These are phyloP conservation scores for Lophiotrema nucula DNA, from an alignment of 495 filamentous ascomycete genomes.

Conservation along the genomic window DNA sequence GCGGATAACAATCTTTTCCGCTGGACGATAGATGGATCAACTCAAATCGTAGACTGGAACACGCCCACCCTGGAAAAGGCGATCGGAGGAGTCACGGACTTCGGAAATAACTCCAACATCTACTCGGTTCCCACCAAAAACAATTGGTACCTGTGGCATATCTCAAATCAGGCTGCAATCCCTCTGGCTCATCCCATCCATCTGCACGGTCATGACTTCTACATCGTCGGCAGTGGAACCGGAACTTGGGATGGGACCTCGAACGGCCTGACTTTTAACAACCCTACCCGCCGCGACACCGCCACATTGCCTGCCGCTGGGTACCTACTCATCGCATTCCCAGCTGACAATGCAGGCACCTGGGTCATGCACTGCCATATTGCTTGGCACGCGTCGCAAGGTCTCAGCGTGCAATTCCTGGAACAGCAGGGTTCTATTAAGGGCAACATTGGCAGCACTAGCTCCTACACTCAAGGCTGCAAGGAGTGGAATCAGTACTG, in stretches of 20 bases:
- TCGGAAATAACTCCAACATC: slow-evolving; percentile 36
- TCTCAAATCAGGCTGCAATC: slow-evolving; percentile 33
- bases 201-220: slow-evolving; percentile 44
- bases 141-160: slow-evolving; percentile 43
- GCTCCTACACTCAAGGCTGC: slow-evolving; percentile 28
- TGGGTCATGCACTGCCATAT: slow-evolving; percentile 44
- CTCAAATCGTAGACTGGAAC: slow-evolving; percentile 39
- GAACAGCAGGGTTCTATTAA: slow-evolving; percentile 29
- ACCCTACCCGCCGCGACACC: slow-evolving; percentile 38
- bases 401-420: slow-evolving; percentile 39
- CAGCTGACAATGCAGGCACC: slow-evolving; percentile 39
- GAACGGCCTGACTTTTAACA: slow-evolving; percentile 29
- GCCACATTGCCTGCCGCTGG: slow-evolving; percentile 36
- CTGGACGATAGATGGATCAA: slow-evolving; percentile 41
- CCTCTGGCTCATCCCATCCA: slow-evolving; percentile 40
- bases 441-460: slow-evolving; percentile 13
- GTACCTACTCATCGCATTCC: slow-evolving; percentile 39
- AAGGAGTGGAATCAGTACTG: slow-evolving; percentile 32
- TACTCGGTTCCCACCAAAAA: slow-evolving; percentile 34
- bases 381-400: slow-evolving; percentile 38
- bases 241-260: slow-evolving; percentile 32
- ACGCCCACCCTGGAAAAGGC: slow-evolving; percentile 38
- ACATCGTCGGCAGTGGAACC: slow-evolving; percentile 31
- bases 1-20: slow-evolving; percentile 35
- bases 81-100: slow-evolving; percentile 27